These are phyloP conservation scores for Lyophyllum shimeji DNA, from an alignment of 768 basidiomycete genomes.

Conservation along the genomic window DNA sequence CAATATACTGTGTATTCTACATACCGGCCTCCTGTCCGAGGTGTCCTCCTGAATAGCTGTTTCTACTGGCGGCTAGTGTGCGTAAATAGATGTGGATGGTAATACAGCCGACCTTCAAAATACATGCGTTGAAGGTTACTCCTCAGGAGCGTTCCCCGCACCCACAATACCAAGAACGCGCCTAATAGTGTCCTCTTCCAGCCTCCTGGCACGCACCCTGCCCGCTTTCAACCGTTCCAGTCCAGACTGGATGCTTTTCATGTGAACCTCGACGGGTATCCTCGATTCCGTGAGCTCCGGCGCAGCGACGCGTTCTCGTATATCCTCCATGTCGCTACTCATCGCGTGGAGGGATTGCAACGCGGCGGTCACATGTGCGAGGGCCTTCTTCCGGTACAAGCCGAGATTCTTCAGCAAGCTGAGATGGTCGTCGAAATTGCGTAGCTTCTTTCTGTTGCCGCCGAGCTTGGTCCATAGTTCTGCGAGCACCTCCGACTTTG, in stretches of 20 bases:
- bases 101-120: neutral
- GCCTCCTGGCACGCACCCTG: constrained; percentile 46
- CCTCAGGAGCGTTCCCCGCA: too few species aligned
- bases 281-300: constrained; percentile 61
- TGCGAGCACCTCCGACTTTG: constrained; percentile 55
- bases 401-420: constrained; percentile 53
- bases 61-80: constrained; percentile 2
- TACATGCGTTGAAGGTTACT: neutral
- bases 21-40: neutral
- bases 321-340: constrained; percentile 75
- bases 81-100: constrained; percentile 1
- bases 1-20: neutral
- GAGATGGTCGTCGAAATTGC: constrained; percentile 51
- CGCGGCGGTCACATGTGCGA: constrained; percentile 64
- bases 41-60: neutral
- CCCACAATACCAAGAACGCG: constrained; percentile 25
- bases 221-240: constrained; percentile 62
- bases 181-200: constrained; percentile 42
- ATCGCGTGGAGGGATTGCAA: constrained; percentile 60
- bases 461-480: constrained; percentile 72
- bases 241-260: constrained; percentile 67
- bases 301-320: constrained; percentile 69
- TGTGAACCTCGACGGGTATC: constrained; percentile 72
- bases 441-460: constrained; percentile 51
- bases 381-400: constrained; percentile 59